A percentile compares a stretch with the other conserved stretches of the same genome.
These are phyloP conservation scores for Senecio squalidus DNA, from an alignment of 140 eudicot species.

Conservation along the genomic window DNA sequence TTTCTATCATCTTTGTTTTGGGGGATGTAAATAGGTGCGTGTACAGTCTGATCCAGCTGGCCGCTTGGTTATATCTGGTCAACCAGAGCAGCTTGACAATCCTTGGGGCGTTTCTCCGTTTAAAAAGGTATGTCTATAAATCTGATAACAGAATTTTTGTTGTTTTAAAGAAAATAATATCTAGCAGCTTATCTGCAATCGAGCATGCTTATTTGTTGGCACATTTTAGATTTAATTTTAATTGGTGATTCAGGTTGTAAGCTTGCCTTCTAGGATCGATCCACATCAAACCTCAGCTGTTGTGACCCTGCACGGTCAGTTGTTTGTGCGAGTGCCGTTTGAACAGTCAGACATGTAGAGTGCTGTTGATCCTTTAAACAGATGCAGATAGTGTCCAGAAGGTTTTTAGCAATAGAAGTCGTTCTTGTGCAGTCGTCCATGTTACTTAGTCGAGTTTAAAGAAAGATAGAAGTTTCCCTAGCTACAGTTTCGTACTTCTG, in stretches of 20 bases:
- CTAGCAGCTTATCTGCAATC: background rate
- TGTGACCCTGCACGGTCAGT: conserved; percentile 91
- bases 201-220: background rate
- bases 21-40: conserved; percentile 55
- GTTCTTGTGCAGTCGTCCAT: conserved; percentile 2
- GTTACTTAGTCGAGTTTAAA: background rate
- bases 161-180: background rate
- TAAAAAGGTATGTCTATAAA: conserved; percentile 53
- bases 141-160: background rate
- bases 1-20: background rate
- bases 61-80: conserved; percentile 87
- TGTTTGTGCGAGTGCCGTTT: conserved; percentile 94
- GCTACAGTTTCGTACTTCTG: background rate
- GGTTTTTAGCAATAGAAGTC: background rate
- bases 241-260: conserved; percentile 54
- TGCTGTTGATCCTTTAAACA: background rate
- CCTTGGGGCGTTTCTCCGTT: conserved; percentile 95
- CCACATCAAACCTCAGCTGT: conserved; percentile 97
- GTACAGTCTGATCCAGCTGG: conserved; percentile 99
- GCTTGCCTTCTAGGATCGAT: conserved; percentile 87
- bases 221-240: background rate
- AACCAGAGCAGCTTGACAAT: conserved; percentile 87
- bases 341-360: conserved; percentile 41
- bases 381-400: conserved; percentile 5
- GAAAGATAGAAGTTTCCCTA: background rate